Conservation (phyloP, 2,329 filamentous ascomycete species). For the Fusarium vanettenii region DNA sequence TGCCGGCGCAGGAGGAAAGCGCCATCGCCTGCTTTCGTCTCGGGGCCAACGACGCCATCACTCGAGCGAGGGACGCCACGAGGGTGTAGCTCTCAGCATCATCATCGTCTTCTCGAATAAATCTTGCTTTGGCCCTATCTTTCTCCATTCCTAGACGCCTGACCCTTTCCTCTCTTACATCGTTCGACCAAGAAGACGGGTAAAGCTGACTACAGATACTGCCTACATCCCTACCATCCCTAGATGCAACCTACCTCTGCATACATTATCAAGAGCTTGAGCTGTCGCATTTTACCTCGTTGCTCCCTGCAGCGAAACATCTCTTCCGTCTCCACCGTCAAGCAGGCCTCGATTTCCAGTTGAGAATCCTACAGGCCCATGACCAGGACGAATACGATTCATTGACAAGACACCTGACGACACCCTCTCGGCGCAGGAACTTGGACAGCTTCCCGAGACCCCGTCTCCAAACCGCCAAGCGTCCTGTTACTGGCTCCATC, state of each 20-base stretch:
- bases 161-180: not conserved
- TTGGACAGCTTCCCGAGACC: slow-evolving; percentile 13
- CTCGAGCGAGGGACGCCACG: slow-evolving; percentile 26
- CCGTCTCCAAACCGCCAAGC: slow-evolving; percentile 7
- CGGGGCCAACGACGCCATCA: slow-evolving; percentile 33
- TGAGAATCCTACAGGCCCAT: slow-evolving; percentile 22
- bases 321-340: slow-evolving; percentile 20
- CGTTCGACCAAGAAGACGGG: not conserved
- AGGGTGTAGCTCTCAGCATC: slow-evolving; percentile 27
- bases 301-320: slow-evolving; percentile 22
- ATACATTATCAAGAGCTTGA: slow-evolving; percentile 13
- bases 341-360: slow-evolving; percentile 16
- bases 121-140: slow-evolving; percentile 34
- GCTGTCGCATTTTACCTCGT: not conserved
- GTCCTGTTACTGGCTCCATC: slow-evolving; percentile 8
- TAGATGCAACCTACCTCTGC: slow-evolving; percentile 5
- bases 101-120: slow-evolving; percentile 36
- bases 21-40: slow-evolving; percentile 23
- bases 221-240: slow-evolving; percentile 7
- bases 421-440: slow-evolving; percentile 18
- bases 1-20: slow-evolving; percentile 29
- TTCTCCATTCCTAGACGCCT: not conserved
- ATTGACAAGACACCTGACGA: slow-evolving; percentile 22
- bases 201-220: not conserved
- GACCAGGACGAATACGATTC: slow-evolving; percentile 5